Percentiles rank a stretch among this genome's conserved stretches.
Evolutionary conservation across 108 stramenopile species (phyloP).

Genomic region (Discostella stelligeroides): DNA sequence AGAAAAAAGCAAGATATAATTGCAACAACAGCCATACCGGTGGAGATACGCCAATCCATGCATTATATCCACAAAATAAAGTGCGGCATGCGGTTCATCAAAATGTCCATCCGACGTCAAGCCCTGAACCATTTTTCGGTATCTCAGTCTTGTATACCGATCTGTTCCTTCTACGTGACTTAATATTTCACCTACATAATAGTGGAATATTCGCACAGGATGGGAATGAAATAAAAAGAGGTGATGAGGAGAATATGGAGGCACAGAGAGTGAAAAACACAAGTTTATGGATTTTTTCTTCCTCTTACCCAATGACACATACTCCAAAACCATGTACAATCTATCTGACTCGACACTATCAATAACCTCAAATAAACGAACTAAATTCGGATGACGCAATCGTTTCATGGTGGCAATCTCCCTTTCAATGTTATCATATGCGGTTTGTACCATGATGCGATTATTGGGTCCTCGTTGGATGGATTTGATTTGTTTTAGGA

Average conservation of each 20-base stretch:
- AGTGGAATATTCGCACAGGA: neutral
- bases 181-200: conserved; percentile 71
- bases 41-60: conserved; percentile 91
- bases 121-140: conserved; percentile 44
- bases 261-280: neutral
- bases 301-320: conserved; percentile 75
- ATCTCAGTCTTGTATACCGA: conserved; percentile 47
- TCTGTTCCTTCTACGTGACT: conserved; percentile 76
- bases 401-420: conserved; percentile 93
- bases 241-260: neutral
- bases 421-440: conserved; percentile 80
- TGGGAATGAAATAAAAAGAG: neutral
- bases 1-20: neutral
- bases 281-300: neutral
- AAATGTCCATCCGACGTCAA: conserved; percentile 68
- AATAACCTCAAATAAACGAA: conserved; percentile 80
- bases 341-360: conserved; percentile 80
- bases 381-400: conserved; percentile 84
- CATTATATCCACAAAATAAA: conserved; percentile 87
- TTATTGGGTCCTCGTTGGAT: conserved; percentile 53
- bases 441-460: conserved; percentile 65
- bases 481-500: conserved; percentile 78
- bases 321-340: conserved; percentile 90
- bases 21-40: conserved; percentile 28
- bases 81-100: conserved; percentile 70